These are phyloP conservation scores for Chalciporus pseudorubinellus DNA, from an alignment of 768 basidiomycete species.

Conservation along the genomic window DNA sequence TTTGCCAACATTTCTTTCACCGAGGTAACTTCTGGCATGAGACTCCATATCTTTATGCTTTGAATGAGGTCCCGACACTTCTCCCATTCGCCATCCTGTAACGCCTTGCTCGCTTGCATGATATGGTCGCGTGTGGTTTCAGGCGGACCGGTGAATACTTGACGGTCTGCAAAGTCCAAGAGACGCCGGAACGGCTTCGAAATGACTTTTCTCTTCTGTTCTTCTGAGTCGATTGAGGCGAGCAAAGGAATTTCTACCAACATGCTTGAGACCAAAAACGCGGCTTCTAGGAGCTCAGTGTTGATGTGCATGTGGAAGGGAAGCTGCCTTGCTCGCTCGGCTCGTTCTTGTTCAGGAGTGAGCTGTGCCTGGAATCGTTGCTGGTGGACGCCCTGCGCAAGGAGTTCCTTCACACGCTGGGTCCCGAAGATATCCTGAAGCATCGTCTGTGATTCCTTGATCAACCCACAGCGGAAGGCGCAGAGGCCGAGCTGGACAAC, in stretches of 20 bases:
- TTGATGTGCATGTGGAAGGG: conserved; percentile 99
- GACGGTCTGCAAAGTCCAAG: conserved; percentile 94
- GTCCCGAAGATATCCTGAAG: conserved; percentile 96
- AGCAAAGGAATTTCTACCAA: conserved; percentile 94
- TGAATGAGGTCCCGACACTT: conserved; percentile 90
- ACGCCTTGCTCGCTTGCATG: conserved; percentile 97
- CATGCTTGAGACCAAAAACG: conserved; percentile 98
- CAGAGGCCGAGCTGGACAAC: conserved; percentile 96
- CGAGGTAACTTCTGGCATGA: conserved; percentile 84
- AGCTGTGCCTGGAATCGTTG: conserved; percentile 79
- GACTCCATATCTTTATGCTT: conserved; percentile 95
- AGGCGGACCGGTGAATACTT: conserved; percentile 97
- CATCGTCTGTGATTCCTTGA: conserved; percentile 90
- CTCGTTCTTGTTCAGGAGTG: conserved; percentile 93
- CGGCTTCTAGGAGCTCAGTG: conserved; percentile 94
- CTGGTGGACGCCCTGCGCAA: conserved; percentile 95
- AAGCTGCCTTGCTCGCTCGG: conserved; percentile 91
- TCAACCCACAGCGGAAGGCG: conserved; percentile 92
- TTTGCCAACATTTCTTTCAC: conserved; percentile 95
- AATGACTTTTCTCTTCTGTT: conserved; percentile 87
- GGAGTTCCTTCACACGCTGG: conserved; percentile 93
- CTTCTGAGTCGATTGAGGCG: conserved; percentile 92
- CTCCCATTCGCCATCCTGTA: conserved; percentile 97
- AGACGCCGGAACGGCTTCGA: conserved; percentile 96
- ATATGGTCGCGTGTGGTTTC: conserved; percentile 98